Base-by-base conservation (phyloP, 495 filamentous ascomycete genomes). In the Penicillium pulvis region DNA sequence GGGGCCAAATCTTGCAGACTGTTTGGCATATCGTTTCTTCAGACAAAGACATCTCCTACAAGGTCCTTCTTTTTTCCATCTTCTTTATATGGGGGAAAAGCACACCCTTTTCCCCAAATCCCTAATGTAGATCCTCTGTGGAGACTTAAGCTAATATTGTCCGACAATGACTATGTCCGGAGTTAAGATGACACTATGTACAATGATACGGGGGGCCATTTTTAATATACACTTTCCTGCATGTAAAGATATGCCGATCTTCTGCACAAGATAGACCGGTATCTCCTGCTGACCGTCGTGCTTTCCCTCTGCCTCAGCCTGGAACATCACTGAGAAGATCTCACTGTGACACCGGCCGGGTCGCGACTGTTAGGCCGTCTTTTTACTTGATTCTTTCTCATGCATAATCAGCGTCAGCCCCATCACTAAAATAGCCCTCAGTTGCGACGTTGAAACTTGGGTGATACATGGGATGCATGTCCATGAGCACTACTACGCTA, bases 71-170 rank as follows among this genome's bases (percentile, higher is more conserved):
- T 46, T 17, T 28, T 28, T 28, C 3, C 6, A 1, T 28, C 6
- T 28, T 28, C 6, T 28, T 28, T 16, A 41, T 12, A 41, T 41
- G 16, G 16, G 39, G 39, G 39, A 4, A 8, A 2, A 41, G 14
- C 39, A 41, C 44, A 12, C 19, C 17, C n/a, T 6, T 26, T 46
- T 4, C 16, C 44, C 44, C 19, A 1, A 47, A 51, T 51, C 28
- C 43, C 53, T 20, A 43, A 43, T 24, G 59, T 39, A 45, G 59
- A 62, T 62, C 59, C 46, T 31, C 51, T 55, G 57, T 58, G 59
- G 59, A 43, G 55, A 28, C 55, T 31, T 17, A 51, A 49, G 47
- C 59, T 51, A 58, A 50, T 58, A 58, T 62, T 62, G 59, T 58
- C 55, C 59, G 59, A 54, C 41, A 41, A 41, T 41, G 39, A 41